Evolutionary conservation across 345 rosid genomes (phyloP).

Genomic region (Clausena lansium): DNA sequence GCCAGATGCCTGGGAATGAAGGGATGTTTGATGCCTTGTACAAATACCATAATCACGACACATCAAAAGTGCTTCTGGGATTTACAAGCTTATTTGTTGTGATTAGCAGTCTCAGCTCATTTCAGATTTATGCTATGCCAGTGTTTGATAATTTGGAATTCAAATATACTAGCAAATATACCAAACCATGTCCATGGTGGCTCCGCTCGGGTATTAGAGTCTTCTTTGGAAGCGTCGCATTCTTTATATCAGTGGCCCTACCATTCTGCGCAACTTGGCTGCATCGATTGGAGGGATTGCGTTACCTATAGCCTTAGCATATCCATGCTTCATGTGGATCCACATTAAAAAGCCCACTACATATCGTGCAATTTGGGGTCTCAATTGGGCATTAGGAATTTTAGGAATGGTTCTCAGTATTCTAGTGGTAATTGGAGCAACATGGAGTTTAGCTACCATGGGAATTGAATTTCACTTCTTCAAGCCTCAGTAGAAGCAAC

Average conservation of each 20-base stretch:
- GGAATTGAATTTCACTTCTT: constrained; percentile 54
- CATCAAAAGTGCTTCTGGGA: constrained; percentile 35
- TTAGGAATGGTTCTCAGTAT: constrained; percentile 44
- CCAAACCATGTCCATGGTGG: constrained; percentile 54
- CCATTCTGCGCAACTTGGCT: no score
- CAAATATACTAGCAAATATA: constrained; percentile 39
- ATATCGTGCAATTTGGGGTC: constrained; percentile 31
- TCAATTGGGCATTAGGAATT: constrained; percentile 40
- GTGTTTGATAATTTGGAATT: constrained; percentile 56
- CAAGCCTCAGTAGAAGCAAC: constrained; percentile 33
- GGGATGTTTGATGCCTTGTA: constrained; percentile 44
- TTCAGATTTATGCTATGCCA: constrained; percentile 67
- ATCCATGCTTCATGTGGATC: constrained; percentile 62
- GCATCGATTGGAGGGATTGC: constrained; percentile 58
- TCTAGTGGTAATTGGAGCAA: constrained; percentile 36
- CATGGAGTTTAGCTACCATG: constrained; percentile 43
- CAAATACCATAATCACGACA: constrained; percentile 30
- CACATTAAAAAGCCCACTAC: constrained; percentile 39
- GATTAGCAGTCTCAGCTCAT: constrained; percentile 50
- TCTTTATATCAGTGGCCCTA: constrained; percentile 46
- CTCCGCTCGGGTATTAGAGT: constrained; percentile 37
- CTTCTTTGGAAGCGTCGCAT: constrained; percentile 45
- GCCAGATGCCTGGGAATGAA: constrained; percentile 40
- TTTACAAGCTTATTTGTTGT: constrained; percentile 48
- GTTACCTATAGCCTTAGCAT: constrained; percentile 49